Base-by-base conservation (phyloP, 2,329 filamentous ascomycete genomes). In the Cladosporium sp. region DNA sequence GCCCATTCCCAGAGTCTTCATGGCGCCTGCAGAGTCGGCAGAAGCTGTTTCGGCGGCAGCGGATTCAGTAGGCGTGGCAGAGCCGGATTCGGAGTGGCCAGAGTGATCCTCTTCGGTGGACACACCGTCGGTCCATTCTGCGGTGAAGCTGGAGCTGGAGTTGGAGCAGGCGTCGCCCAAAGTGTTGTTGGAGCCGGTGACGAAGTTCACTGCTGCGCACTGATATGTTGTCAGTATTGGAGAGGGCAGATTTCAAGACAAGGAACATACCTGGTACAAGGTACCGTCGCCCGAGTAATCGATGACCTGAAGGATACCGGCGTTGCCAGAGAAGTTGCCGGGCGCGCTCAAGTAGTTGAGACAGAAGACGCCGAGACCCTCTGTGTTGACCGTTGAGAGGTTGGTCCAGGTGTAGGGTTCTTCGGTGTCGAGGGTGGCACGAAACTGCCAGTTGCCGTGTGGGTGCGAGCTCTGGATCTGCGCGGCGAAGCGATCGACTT, bases 181-280 rank as follows among this genome's bases (percentile, higher is more conserved):
- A 2, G 63, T 66, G 43, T 34, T 39, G 58, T 64, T 66, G 43
- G 56, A 52, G n/a, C 63, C 63, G 2, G 55, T 45, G 32, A 61
- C 59, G 42, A 65, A 66, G 43, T 58, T 60, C 38, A 66, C 62
- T 7, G 63, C 60, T 9, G 62, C 62, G 43, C 63, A 66, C 62
- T 65, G 24, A 15, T 9, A 32, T 4, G 27, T n/a, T 36, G 18
- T 50, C 37, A 32, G 34, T 5, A 47, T 3, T 11, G 13, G 15
- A 1, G 15, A 8, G 41, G 6, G 8, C 11, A 27, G 12, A 6
- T 9, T n/a, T 12, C 5, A 1, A 5, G 7, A 39, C 13, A 4
- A 44, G 11, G 4, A 22, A 52, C 58, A 39, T 55, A 64, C 63
- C 58, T 65, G 63, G 43, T 65, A 66, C n/a, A 66, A 53, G 17